Percentiles rank a stretch among this genome's conserved stretches.
phyloP scores from a whole-genome alignment of 768 basidiomycete genomes.

The Roridomyces roridus region DNA sequence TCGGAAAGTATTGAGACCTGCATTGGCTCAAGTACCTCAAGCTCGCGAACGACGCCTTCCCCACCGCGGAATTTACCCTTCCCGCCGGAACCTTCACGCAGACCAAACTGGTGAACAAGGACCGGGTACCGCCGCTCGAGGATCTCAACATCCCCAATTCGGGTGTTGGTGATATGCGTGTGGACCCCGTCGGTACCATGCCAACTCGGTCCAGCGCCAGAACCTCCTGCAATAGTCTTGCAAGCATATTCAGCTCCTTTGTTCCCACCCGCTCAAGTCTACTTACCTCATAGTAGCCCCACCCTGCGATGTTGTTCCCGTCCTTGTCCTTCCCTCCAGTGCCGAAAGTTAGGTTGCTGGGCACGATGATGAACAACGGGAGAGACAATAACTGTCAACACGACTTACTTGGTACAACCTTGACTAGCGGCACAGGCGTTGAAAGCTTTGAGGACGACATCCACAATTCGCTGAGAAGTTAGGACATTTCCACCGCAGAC shows the following conservation, averaged over 20 bases:
- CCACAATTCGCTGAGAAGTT: conserved; percentile 92
- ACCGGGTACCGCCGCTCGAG: conserved; percentile 93
- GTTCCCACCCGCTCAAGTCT: conserved; percentile 6
- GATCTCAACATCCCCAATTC: conserved; percentile 93
- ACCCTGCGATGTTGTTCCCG: conserved; percentile 77
- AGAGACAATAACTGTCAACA: background rate
- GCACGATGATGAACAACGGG: conserved; percentile 5
- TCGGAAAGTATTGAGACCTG: conserved; percentile 91
- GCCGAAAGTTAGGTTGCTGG: conserved; percentile 88
- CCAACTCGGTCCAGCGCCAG: conserved; percentile 89
- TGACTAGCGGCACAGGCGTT: conserved; percentile 91
- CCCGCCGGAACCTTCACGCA: conserved; percentile 75
- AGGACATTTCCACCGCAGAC: conserved; percentile 94
- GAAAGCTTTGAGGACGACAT: conserved; percentile 93
- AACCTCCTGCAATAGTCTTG: conserved; percentile 93
- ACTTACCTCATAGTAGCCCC: conserved; percentile 87
- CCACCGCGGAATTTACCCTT: conserved; percentile 79
- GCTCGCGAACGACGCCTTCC: conserved; percentile 82
- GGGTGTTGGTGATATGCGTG: conserved; percentile 92
- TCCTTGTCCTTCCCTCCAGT: conserved; percentile 86
- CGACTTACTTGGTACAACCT: conserved; percentile 86
- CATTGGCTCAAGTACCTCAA: conserved; percentile 82
- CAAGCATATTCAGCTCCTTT: conserved; percentile 9
- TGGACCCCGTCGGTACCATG: conserved; percentile 94
- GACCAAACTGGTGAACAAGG: conserved; percentile 82